Evolutionary conservation across 2,329 filamentous ascomycete species (phyloP).

Genomic region (Botrytis pseudocinerea): DNA sequence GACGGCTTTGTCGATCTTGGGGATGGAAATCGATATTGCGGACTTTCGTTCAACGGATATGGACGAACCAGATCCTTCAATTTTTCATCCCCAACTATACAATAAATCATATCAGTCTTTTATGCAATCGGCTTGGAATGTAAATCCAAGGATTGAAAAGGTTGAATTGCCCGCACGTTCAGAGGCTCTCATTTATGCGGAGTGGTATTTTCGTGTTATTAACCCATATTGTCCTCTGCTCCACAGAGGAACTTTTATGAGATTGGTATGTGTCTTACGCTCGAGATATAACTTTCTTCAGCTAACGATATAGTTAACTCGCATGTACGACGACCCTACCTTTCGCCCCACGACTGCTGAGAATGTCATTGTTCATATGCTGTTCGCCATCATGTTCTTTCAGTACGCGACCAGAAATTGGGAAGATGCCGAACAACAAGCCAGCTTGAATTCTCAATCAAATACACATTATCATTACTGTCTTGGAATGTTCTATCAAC

Average conservation of each 20-base stretch:
- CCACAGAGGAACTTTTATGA: conserved; percentile 73
- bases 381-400: conserved; percentile 75
- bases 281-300: background rate
- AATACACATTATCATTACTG: conserved; percentile 79
- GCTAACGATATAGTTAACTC: conserved; percentile 51
- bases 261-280: conserved; percentile 53
- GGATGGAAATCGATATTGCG: conserved; percentile 76
- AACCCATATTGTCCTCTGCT: conserved; percentile 73
- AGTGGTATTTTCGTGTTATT: conserved; percentile 74
- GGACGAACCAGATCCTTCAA: conserved; percentile 56
- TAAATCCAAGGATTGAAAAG: conserved; percentile 56
- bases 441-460: conserved; percentile 61
- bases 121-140: conserved; percentile 62
- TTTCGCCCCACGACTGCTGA: conserved; percentile 65
- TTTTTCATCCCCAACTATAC: conserved; percentile 51
- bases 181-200: conserved; percentile 67
- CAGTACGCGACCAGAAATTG: conserved; percentile 73
- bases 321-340: conserved; percentile 68
- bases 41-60: conserved; percentile 68
- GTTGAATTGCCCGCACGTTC: conserved; percentile 63
- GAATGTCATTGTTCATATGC: conserved; percentile 72
- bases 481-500: conserved; percentile 65
- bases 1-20: conserved; percentile 74
- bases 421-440: conserved; percentile 54
- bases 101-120: conserved; percentile 74